Percentiles rank a stretch among this genome's conserved stretches.
Conservation (phyloP, 2,329 filamentous ascomycete species). For the Tolypocladium tundrense region DNA sequence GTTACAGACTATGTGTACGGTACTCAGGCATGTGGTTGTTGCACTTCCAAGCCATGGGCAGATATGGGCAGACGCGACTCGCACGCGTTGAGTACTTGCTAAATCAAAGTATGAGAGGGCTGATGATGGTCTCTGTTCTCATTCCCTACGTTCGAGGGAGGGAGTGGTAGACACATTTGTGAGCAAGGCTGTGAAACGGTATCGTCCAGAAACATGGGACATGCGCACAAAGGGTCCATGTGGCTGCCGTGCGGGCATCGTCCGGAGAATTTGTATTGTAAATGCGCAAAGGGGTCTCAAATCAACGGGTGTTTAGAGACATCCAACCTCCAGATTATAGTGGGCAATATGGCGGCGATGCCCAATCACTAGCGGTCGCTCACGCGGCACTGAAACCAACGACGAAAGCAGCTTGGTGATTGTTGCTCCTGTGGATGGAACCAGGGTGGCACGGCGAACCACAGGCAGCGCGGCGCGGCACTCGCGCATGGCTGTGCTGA, state of each 20-base stretch:
- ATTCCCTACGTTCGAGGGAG: no score
- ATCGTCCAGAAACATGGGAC: no score
- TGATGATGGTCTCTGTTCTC: no score
- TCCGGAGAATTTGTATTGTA: background rate
- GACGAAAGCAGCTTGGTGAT: background rate
- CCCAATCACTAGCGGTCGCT: background rate
- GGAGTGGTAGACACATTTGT: no score
- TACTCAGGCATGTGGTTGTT: no score
- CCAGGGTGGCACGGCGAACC: background rate
- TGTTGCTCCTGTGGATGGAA: background rate
- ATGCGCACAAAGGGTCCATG: background rate
- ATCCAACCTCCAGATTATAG: background rate
- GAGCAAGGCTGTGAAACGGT: background rate
- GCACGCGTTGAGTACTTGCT: no score
- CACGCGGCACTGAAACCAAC: background rate
- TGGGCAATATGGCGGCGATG: background rate
- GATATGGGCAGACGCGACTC: no score
- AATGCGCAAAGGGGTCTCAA: background rate
- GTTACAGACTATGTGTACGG: no score
- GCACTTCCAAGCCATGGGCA: background rate
- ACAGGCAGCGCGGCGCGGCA: background rate
- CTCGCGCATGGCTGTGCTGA: background rate
- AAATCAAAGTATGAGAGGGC: no score
- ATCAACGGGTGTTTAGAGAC: background rate
- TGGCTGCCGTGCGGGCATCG: background rate